Evolutionary conservation across 345 rosid genomes (phyloP).

Genomic region (Punica granatum): DNA sequence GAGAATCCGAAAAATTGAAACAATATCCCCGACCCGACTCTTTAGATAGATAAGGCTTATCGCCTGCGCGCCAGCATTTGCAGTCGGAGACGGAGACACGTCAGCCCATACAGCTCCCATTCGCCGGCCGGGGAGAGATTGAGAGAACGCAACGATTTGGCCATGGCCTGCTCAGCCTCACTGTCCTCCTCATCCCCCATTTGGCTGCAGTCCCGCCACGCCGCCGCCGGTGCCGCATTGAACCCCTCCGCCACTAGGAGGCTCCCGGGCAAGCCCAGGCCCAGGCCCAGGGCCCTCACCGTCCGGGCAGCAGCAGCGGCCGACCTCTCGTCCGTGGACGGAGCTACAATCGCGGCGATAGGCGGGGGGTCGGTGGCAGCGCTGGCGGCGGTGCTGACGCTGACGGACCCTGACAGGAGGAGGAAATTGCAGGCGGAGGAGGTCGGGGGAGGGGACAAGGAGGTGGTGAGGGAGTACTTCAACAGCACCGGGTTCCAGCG

Average conservation of each 20-base stretch:
- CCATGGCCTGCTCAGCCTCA: conserved; percentile 61
- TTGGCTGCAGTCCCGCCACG: conserved; percentile 8
- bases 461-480: conserved; percentile 87
- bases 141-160: no score
- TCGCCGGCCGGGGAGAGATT: background rate
- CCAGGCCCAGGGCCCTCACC: conserved; percentile 22
- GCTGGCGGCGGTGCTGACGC: conserved; percentile 63
- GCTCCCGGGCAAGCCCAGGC: background rate
- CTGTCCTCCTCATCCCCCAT: conserved; percentile 19
- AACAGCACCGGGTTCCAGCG: conserved; percentile 84
- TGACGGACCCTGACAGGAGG: conserved; percentile 74
- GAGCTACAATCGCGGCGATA: conserved; percentile 59
- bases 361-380: conserved; percentile 91
- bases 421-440: conserved; percentile 82
- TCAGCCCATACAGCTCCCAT: background rate
- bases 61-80: background rate
- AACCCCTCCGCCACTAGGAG: conserved; percentile 7
- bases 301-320: conserved; percentile 37
- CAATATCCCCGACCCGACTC: background rate
- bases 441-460: conserved; percentile 88
- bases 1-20: background rate
- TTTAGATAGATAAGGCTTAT: background rate
- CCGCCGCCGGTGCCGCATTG: conserved; percentile 20
- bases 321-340: conserved; percentile 39
- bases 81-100: background rate